Conservation (phyloP, 108 stramenopile genomes). For the Pseudonitzschia pungens region DNA sequence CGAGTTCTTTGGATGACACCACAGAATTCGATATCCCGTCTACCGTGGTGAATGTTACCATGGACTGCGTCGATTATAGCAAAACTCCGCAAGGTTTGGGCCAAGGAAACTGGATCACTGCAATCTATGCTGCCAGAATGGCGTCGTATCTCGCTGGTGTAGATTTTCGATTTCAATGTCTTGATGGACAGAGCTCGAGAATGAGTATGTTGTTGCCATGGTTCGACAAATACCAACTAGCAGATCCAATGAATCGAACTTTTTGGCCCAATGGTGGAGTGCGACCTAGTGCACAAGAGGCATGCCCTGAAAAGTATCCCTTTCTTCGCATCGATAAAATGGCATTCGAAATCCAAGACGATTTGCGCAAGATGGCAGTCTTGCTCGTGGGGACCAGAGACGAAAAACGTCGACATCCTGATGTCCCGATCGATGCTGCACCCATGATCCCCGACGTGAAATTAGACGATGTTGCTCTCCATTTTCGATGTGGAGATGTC, state of each 20-base stretch:
- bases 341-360: slow-evolving; percentile 28
- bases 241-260: slow-evolving; percentile 12
- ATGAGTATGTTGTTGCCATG: slow-evolving; percentile 26
- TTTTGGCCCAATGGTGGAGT: slow-evolving; percentile 23
- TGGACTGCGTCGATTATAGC: slow-evolving; percentile 18
- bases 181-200: slow-evolving; percentile 3
- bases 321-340: slow-evolving; percentile 27
- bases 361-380: slow-evolving; percentile 32
- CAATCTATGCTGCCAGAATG: slow-evolving; percentile 25
- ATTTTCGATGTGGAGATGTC: slow-evolving; percentile 51
- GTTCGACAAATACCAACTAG: slow-evolving; percentile 22
- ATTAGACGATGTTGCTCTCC: slow-evolving; percentile 43
- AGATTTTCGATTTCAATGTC: slow-evolving; percentile 34
- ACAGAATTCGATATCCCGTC: neutral
- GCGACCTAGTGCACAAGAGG: slow-evolving; percentile 17
- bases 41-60: slow-evolving; percentile 19
- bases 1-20: slow-evolving; percentile 3
- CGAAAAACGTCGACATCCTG: slow-evolving; percentile 12
- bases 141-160: slow-evolving; percentile 28
- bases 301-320: slow-evolving; percentile 21
- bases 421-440: slow-evolving; percentile 12
- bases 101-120: slow-evolving; percentile 30
- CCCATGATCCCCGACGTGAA: slow-evolving; percentile 21
- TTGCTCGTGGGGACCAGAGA: slow-evolving; percentile 21
- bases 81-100: neutral